Conservation (phyloP, 345 rosid genomes). For the Microcos paniculata region DNA sequence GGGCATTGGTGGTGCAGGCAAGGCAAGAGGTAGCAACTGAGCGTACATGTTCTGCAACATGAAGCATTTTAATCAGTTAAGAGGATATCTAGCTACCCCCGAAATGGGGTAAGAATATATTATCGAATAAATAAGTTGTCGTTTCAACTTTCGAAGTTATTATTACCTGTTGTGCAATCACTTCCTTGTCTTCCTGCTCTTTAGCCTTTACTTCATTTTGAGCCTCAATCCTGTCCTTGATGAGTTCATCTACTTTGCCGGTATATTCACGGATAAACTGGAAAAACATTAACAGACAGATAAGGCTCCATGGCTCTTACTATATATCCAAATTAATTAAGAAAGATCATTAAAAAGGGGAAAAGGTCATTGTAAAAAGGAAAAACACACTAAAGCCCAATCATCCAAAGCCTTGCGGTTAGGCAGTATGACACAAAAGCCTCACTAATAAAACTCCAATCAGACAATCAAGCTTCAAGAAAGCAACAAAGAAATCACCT, state of each 20-base stretch:
- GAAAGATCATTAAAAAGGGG: not conserved
- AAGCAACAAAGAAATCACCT: constrained; percentile 37
- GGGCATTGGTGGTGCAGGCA: constrained; percentile 76
- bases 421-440: not conserved
- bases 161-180: constrained; percentile 66
- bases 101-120: not conserved
- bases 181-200: constrained; percentile 68
- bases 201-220: constrained; percentile 55
- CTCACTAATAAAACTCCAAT: not conserved
- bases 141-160: not conserved
- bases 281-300: not conserved
- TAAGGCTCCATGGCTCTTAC: not conserved
- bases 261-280: constrained; percentile 73
- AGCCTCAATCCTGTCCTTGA: constrained; percentile 61
- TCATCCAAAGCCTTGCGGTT: not conserved
- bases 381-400: not conserved
- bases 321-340: not conserved
- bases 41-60: constrained; percentile 68
- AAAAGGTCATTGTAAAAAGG: not conserved
- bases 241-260: constrained; percentile 62
- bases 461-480: not conserved
- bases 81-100: not conserved
- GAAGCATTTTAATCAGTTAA: not conserved
- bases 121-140: not conserved
- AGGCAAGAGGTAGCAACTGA: constrained; percentile 66